phyloP scores from a whole-genome alignment of 2,329 filamentous ascomycete species.

The Rachicladosporium sp. region DNA sequence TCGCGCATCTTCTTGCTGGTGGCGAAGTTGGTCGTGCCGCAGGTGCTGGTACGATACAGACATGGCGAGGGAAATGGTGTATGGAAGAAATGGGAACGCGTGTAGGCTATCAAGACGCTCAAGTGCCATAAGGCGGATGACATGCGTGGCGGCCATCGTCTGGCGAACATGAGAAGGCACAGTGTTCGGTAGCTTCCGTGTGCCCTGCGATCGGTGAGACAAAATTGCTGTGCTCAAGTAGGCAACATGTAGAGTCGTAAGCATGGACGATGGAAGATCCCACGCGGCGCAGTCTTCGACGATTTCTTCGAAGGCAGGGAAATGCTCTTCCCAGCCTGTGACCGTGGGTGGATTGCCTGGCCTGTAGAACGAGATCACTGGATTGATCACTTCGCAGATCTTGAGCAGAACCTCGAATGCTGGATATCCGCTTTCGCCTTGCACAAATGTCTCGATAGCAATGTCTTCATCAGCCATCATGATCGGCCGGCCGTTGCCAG shows the following conservation, averaged over 20 bases:
- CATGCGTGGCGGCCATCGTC: slow-evolving; percentile 42
- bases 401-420: slow-evolving; percentile 37
- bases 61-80: slow-evolving; percentile 42
- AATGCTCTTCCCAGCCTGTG: slow-evolving; percentile 37
- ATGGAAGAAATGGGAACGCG: slow-evolving; percentile 43
- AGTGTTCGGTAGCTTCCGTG: slow-evolving; percentile 26
- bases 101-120: slow-evolving; percentile 34
- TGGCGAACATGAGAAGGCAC: slow-evolving; percentile 41
- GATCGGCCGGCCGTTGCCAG: slow-evolving; percentile 34
- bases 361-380: slow-evolving; percentile 36
- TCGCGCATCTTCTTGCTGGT: slow-evolving; percentile 35
- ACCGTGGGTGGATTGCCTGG: slow-evolving; percentile 28
- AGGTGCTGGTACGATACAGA: slow-evolving; percentile 46
- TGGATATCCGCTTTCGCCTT: slow-evolving; percentile 32
- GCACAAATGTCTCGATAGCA: slow-evolving; percentile 29
- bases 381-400: slow-evolving; percentile 33
- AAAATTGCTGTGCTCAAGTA: slow-evolving; percentile 46
- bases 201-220: slow-evolving; percentile 38
- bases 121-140: slow-evolving; percentile 36
- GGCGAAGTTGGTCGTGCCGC: slow-evolving; percentile 38
- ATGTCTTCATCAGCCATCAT: slow-evolving; percentile 38
- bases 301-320: slow-evolving; percentile 34
- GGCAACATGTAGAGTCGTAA: slow-evolving; percentile 41
- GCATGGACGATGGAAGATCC: slow-evolving; percentile 25
- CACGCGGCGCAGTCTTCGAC: slow-evolving; percentile 26